These are phyloP conservation scores for Fusarium verticillioides DNA, from an alignment of 2,329 filamentous ascomycete species.

Conservation along the genomic window DNA sequence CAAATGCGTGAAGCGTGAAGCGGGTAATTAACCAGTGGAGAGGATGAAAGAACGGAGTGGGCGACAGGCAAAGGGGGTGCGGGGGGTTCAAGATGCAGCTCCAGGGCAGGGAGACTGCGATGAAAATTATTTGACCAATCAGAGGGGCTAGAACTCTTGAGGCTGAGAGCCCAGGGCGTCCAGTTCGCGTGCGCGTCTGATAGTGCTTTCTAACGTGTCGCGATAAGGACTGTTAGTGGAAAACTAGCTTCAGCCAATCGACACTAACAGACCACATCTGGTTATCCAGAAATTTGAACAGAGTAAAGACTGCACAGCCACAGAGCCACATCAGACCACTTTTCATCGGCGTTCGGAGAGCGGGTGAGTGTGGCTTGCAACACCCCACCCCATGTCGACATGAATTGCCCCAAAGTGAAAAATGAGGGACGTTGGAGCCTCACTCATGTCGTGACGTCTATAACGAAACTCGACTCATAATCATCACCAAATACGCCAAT, in stretches of 20 bases:
- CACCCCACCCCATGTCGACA: conserved; percentile 19
- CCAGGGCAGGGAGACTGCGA: conserved; percentile 10
- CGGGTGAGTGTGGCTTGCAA: conserved; percentile 13
- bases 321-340: conserved; percentile 9
- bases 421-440: conserved; percentile 37
- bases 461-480: conserved; percentile 12
- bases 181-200: conserved; percentile 31
- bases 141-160: background rate
- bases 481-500: conserved; percentile 26
- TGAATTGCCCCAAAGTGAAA: conserved; percentile 35
- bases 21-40: conserved; percentile 38
- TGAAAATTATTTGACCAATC: conserved; percentile 17
- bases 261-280: background rate
- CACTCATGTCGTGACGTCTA: conserved; percentile 30
- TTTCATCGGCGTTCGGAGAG: background rate
- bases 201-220: conserved; percentile 11
- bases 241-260: background rate
- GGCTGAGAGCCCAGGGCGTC: conserved; percentile 16
- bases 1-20: conserved; percentile 34
- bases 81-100: conserved; percentile 18
- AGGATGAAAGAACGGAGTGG: conserved; percentile 40
- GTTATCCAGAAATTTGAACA: too few relatives aligned
- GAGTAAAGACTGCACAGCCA: background rate
- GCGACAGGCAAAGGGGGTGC: conserved; percentile 33
- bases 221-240: conserved; percentile 22